Percentiles rank a stretch among this genome's conserved stretches.
Conservation (phyloP, 306 rosid genomes). For the Malus asiatica region DNA sequence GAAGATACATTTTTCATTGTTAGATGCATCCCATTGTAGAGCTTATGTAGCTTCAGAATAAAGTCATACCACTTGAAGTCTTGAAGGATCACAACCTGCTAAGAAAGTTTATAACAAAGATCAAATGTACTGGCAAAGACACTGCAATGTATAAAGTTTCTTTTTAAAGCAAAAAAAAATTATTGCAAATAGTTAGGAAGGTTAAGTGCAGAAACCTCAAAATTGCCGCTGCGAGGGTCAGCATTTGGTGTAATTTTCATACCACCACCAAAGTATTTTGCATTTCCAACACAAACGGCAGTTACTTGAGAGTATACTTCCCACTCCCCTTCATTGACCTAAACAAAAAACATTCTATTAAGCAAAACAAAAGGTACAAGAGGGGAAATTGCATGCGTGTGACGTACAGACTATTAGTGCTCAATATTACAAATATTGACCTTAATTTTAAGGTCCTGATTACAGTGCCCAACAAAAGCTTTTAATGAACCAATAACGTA, state of each 20-base stretch:
- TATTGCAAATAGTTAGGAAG: not conserved
- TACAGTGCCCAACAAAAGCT: constrained; percentile 79
- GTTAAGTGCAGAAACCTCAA: constrained; percentile 51
- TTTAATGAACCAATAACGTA: constrained; percentile 86
- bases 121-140: not conserved
- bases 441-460: constrained; percentile 75
- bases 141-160: not conserved
- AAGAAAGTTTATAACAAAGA: not conserved
- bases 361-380: not conserved
- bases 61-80: constrained; percentile 92
- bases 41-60: constrained; percentile 57
- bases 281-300: constrained; percentile 83
- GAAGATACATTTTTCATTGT: constrained; percentile 66
- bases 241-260: constrained; percentile 92
- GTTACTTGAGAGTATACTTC: constrained; percentile 65
- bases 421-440: constrained; percentile 24
- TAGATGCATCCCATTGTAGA: constrained; percentile 81
- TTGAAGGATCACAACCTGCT: constrained; percentile 83
- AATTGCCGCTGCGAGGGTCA: constrained; percentile 53
- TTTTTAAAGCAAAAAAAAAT: not conserved
- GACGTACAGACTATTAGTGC: not conserved
- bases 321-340: constrained; percentile 87
- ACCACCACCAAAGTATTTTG: constrained; percentile 93
- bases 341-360: constrained; percentile 17
- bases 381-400: not conserved